phyloP scores from a whole-genome alignment of 192 early-diverging fungal species.

The Linnemannia exigua region DNA sequence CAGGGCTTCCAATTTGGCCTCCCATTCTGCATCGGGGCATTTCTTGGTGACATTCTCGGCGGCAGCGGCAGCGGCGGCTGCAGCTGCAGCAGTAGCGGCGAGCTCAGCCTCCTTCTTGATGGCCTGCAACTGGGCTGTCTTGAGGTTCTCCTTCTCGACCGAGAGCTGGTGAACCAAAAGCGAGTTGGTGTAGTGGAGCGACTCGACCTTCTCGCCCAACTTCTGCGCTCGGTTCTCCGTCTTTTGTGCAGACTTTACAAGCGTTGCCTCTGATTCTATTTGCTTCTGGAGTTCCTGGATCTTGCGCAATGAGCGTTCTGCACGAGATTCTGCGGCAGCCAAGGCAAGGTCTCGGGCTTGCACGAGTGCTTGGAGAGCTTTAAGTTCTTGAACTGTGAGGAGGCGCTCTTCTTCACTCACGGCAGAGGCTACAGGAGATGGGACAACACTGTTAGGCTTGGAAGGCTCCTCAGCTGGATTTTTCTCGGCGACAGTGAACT shows the following conservation, averaged over 20 bases:
- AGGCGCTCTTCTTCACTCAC: neutral
- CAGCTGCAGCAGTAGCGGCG: neutral
- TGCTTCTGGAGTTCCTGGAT: constrained; percentile 28
- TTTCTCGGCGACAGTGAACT: neutral
- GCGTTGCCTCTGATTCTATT: constrained; percentile 11
- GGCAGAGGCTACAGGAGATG: neutral
- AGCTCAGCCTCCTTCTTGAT: neutral
- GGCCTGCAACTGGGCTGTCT: constrained; percentile 17
- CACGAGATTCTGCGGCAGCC: neutral
- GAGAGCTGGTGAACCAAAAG: constrained; percentile 47
- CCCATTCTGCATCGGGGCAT: neutral
- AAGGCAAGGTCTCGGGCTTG: constrained; percentile 15
- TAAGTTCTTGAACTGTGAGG: constrained; percentile 1
- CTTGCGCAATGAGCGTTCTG: constrained; percentile 2
- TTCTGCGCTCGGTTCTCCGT: constrained; percentile 20
- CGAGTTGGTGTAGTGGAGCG: constrained; percentile 56
- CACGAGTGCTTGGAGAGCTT: constrained; percentile 10
- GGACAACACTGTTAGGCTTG: neutral
- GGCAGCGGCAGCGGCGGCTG: neutral
- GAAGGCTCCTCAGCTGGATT: neutral
- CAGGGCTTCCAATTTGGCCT: constrained; percentile 11
- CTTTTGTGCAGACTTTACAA: constrained; percentile 28
- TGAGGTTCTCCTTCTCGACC: constrained; percentile 48
- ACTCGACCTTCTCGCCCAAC: constrained; percentile 43
- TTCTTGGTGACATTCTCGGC: neutral